Conservation (phyloP, 306 rosid species). For the Lathyrus tuberosus region DNA sequence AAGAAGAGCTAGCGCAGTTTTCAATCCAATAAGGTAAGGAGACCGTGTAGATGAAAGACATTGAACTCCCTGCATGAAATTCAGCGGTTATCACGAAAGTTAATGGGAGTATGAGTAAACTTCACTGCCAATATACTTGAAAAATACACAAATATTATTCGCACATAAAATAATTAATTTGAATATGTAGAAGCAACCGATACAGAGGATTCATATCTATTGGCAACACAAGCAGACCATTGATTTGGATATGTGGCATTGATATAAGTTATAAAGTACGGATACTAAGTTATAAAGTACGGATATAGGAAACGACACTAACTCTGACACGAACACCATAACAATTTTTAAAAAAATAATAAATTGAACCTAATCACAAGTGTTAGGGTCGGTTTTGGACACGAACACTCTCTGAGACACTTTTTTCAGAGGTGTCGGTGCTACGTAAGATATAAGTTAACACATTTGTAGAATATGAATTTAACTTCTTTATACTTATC, state of each 20-base stretch:
- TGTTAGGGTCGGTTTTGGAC: too few species aligned
- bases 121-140: not conserved
- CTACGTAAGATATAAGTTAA: not conserved
- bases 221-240: conserved; percentile 13
- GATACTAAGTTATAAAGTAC: too few species aligned
- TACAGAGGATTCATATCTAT: conserved; percentile 19
- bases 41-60: conserved; percentile 6
- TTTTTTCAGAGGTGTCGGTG: too few species aligned
- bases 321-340: too few species aligned
- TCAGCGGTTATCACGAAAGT: conserved; percentile 19
- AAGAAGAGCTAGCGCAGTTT: conserved; percentile 13
- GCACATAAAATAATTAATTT: conserved; percentile 6
- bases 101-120: not conserved
- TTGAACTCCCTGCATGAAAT: conserved; percentile 41
- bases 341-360: too few species aligned
- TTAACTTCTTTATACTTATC: too few species aligned
- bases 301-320: too few species aligned
- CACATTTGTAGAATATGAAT: not conserved
- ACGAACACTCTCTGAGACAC: too few species aligned
- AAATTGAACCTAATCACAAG: too few species aligned
- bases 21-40: conserved; percentile 26
- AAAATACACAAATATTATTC: not conserved
- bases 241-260: conserved; percentile 8
- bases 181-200: conserved; percentile 18
- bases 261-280: not conserved